Conservation (phyloP, 2,329 filamentous ascomycete species). For the Ceratocystis cubensis region DNA sequence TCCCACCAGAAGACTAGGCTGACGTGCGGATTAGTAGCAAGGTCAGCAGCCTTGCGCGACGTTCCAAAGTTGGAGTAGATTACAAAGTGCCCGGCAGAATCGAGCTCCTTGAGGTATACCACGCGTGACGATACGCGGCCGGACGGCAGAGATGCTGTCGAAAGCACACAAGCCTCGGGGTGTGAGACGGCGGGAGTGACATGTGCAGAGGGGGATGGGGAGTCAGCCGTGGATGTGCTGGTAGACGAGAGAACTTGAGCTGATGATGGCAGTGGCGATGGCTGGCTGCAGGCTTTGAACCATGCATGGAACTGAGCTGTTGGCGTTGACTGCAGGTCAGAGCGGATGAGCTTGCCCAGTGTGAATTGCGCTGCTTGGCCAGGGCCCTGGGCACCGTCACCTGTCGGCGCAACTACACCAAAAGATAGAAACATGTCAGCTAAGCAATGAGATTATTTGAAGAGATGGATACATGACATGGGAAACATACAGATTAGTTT, state of each 20-base stretch:
- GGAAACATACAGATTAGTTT: slow-evolving; percentile 22
- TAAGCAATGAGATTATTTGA: background rate
- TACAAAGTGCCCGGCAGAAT: slow-evolving; percentile 55
- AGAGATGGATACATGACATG: background rate
- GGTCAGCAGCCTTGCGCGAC: slow-evolving; percentile 54
- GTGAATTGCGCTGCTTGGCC: slow-evolving; percentile 67
- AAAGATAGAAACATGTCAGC: background rate
- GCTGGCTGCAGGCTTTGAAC: slow-evolving; percentile 60
- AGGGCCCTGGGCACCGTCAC: slow-evolving; percentile 36
- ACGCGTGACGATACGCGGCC: slow-evolving; percentile 74
- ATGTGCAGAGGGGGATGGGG: slow-evolving; percentile 69
- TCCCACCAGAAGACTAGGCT: slow-evolving; percentile 87
- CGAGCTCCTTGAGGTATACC: slow-evolving; percentile 93
- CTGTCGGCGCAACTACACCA: slow-evolving; percentile 47
- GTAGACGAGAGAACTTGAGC: slow-evolving; percentile 27
- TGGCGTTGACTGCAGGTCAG: slow-evolving; percentile 51
- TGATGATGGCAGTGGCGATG: slow-evolving; percentile 29
- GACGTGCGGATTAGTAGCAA: slow-evolving; percentile 62
- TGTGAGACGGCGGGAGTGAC: slow-evolving; percentile 42
- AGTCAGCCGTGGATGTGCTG: slow-evolving; percentile 72
- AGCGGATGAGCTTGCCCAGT: slow-evolving; percentile 44
- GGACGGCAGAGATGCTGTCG: slow-evolving; percentile 70
- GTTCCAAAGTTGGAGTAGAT: slow-evolving; percentile 89
- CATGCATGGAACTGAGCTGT: slow-evolving; percentile 78
- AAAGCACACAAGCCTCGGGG: slow-evolving; percentile 78